Evolutionary conservation across 192 early-diverging fungal species (phyloP).

Genomic region (Funneliformis mosseae): DNA sequence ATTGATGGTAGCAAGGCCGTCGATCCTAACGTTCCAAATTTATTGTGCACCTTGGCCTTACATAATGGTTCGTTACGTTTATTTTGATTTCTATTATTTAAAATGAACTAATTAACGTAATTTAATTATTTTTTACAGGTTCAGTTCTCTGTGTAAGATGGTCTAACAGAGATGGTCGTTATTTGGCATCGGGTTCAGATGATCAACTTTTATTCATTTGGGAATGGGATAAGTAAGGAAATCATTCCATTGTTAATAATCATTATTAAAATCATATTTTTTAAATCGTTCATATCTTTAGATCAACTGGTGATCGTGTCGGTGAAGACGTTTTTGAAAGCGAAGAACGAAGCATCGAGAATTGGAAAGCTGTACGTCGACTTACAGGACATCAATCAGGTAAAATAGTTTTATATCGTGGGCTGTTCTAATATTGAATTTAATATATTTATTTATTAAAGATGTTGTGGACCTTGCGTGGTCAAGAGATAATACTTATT

Average conservation of each 20-base stretch:
- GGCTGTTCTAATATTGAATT: conserved; percentile 5
- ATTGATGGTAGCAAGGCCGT: conserved; percentile 50
- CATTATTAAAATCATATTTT: background rate
- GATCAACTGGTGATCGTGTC: conserved; percentile 41
- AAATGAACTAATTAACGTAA: background rate
- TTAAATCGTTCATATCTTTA: background rate
- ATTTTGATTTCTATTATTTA: background rate
- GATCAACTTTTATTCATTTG: conserved; percentile 92
- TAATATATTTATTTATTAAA: conserved; percentile 31
- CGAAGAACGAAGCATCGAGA: conserved; percentile 62
- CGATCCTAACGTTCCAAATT: conserved; percentile 54
- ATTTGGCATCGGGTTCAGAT: conserved; percentile 89
- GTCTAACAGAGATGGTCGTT: conserved; percentile 67
- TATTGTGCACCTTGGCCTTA: conserved; percentile 77
- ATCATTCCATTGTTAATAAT: background rate
- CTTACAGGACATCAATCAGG: conserved; percentile 83
- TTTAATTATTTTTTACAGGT: conserved; percentile 47
- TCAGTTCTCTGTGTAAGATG: conserved; percentile 88
- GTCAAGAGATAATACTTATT: conserved; percentile 81
- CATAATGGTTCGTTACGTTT: conserved; percentile 69
- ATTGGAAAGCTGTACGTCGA: conserved; percentile 72
- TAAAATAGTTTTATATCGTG: conserved; percentile 29
- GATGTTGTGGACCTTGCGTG: conserved; percentile 94
- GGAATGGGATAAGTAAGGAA: conserved; percentile 70
- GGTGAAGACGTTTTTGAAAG: conserved; percentile 47